Conservation (phyloP, 2,329 filamentous ascomycete species). For the Myriangium duriaei region DNA sequence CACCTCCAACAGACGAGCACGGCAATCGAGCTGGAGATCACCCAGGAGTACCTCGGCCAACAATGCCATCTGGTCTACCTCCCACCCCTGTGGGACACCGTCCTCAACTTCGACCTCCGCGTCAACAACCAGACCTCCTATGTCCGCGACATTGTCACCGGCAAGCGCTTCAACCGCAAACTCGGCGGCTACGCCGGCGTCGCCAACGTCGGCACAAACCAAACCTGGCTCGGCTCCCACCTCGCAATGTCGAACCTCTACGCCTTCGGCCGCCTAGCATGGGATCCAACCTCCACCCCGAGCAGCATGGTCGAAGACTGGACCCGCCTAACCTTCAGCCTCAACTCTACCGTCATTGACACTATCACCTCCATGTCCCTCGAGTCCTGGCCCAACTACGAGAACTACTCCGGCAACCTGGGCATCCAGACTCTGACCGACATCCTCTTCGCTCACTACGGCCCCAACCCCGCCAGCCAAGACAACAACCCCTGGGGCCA, state of each 20-base stretch:
- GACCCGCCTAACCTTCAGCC: constrained; percentile 54
- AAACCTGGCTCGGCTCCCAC: constrained; percentile 57
- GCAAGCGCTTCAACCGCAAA: constrained; percentile 44
- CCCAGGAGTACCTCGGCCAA: constrained; percentile 60
- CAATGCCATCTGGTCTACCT: constrained; percentile 58
- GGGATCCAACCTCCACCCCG: constrained; percentile 44
- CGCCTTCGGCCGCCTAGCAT: constrained; percentile 54
- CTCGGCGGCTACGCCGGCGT: constrained; percentile 54
- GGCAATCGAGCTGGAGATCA: constrained; percentile 54
- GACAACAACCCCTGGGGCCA: constrained; percentile 59
- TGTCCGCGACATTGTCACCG: constrained; percentile 49
- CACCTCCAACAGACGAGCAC: constrained; percentile 34
- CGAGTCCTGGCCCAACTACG: constrained; percentile 58
- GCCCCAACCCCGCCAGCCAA: constrained; percentile 53
- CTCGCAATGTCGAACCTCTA: constrained; percentile 61
- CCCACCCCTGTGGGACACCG: constrained; percentile 54
- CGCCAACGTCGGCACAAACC: constrained; percentile 52
- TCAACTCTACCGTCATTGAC: constrained; percentile 41
- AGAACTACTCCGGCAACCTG: constrained; percentile 58
- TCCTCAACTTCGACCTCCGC: constrained; percentile 54
- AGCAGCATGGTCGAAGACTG: constrained; percentile 48
- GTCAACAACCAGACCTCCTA: constrained; percentile 44
- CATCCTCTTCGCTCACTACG: constrained; percentile 54
- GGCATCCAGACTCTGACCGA: constrained; percentile 58
- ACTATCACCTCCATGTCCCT: constrained; percentile 52